Base-by-base conservation (phyloP, 768 basidiomycete genomes). In the Lactarius hatsudake region DNA sequence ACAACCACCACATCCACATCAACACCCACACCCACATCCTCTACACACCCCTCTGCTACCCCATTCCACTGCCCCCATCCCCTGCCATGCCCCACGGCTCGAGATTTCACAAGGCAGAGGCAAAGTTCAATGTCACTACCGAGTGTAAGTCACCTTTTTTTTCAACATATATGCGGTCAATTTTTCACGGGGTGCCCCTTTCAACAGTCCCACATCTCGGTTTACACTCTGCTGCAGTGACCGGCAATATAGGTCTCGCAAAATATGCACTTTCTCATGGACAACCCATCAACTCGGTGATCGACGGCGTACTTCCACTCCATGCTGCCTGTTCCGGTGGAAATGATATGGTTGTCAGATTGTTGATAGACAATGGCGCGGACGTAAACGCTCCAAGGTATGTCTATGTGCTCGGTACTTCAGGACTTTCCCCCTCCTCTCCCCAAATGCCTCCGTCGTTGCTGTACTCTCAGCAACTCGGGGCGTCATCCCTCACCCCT, bases 381-480 rank as follows among this genome's bases (percentile, higher is more conserved):
- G 97, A 99, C 75, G 96, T 98, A 36, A 98, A 98, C 78, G 95
- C 95, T 5, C 90, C 94, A 62, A 87, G 96, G 91, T 92, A 53
- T 28, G 51, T 53, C 23, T 23, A 62, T 67, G 84, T 76, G n/a
- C 59, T 32, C 38, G 15, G n/a, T 56, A 13, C 12, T 62, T 6
- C 48, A 65, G 30, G 59, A 55, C 17, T 61, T 56, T 48, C 20
- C n/a, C 13, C 20, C 18, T 26, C 23, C 7, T 48, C 10, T 32
- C 28, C 43, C 30, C 18, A n/a, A 23, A 43, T 1, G 12, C 15
- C 57, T 23, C 57, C 57, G 6, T 28, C 57, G 12, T 23, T 15
- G 36, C 57, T 13, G 57, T 15, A 12, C 12, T 18, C n/a, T 30
- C 26, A 30, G 57, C 5, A 36, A 7, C 12, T 28, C 32, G 18